A percentile compares a stretch with the other conserved stretches of the same genome.
phyloP scores from a whole-genome alignment of 108 stramenopile species.

The Discostella stelligeroides region DNA sequence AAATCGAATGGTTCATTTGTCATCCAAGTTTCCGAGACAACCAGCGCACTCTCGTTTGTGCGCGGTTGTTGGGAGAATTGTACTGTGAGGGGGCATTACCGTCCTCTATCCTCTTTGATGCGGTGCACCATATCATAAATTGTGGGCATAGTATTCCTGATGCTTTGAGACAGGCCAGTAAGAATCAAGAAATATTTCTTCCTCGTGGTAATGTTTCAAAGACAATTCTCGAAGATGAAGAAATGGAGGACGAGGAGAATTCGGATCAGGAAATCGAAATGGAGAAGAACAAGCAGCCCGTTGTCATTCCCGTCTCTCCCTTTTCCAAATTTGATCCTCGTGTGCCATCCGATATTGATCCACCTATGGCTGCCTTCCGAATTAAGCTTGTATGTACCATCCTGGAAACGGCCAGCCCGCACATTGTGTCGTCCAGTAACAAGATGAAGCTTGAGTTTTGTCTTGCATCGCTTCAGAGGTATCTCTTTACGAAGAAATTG shows the following conservation, averaged over 20 bases:
- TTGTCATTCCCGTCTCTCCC: constrained; percentile 67
- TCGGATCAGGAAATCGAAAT: constrained; percentile 41
- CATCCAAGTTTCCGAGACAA: constrained; percentile 81
- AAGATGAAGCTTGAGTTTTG: constrained; percentile 65
- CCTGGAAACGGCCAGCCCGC: constrained; percentile 74
- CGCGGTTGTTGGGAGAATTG: constrained; percentile 87
- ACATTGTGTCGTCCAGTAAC: constrained; percentile 67
- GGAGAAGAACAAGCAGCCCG: constrained; percentile 17
- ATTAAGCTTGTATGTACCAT: constrained; percentile 86
- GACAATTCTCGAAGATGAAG: constrained; percentile 86
- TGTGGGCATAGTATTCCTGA: constrained; percentile 91
- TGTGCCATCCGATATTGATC: constrained; percentile 77
- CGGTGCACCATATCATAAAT: constrained; percentile 85
- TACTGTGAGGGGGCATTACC: constrained; percentile 75
- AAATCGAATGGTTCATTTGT: constrained; percentile 87
- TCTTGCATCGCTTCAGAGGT: constrained; percentile 88
- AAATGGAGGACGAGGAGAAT: constrained; percentile 64
- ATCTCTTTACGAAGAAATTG: constrained; percentile 90
- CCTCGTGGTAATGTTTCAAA: constrained; percentile 52
- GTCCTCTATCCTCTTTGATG: constrained; percentile 71
- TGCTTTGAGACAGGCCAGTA: constrained; percentile 64
- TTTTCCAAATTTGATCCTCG: constrained; percentile 90
- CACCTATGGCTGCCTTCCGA: constrained; percentile 85
- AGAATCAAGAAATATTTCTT: constrained; percentile 40
- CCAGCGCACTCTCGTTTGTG: constrained; percentile 87